phyloP scores from a whole-genome alignment of 2,329 filamentous ascomycete species.

The Fusarium newnesense region DNA sequence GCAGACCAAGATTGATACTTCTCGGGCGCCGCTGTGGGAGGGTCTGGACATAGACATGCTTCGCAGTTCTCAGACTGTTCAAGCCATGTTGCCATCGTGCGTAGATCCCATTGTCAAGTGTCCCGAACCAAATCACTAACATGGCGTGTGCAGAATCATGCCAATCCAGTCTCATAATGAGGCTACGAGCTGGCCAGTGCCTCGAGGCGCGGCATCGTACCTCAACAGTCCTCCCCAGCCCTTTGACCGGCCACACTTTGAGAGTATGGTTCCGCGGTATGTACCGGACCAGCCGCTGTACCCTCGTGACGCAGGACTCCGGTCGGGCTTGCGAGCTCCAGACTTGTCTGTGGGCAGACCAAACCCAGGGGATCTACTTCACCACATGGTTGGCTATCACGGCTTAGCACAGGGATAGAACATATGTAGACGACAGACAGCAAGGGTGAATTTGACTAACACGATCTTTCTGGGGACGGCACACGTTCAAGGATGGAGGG shows the following conservation, averaged over 20 bases:
- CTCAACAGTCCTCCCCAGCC: not conserved
- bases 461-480: not conserved
- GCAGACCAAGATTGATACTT: slow-evolving; percentile 15
- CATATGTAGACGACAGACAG: not conserved
- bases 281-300: slow-evolving; percentile 11
- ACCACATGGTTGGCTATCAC: slow-evolving; percentile 12
- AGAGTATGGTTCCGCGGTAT: slow-evolving; percentile 4
- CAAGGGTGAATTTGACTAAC: not conserved
- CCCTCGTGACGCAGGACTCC: slow-evolving; percentile 3
- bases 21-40: slow-evolving; percentile 6
- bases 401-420: slow-evolving; percentile 11
- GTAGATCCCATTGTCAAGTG: not conserved
- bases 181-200: slow-evolving; percentile 19
- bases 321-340: slow-evolving; percentile 19
- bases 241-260: slow-evolving; percentile 15
- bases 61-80: not conserved
- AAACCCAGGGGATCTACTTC: not conserved
- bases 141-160: slow-evolving; percentile 15
- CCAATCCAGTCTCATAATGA: slow-evolving; percentile 10
- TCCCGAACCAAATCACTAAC: not conserved
- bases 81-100: slow-evolving; percentile 26
- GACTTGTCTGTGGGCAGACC: slow-evolving; percentile 1
- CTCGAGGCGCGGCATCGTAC: slow-evolving; percentile 10
- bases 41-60: slow-evolving; percentile 2
- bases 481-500: not conserved